Base-by-base conservation (phyloP, 331 rosid species). In the Arachis monticola region DNA sequence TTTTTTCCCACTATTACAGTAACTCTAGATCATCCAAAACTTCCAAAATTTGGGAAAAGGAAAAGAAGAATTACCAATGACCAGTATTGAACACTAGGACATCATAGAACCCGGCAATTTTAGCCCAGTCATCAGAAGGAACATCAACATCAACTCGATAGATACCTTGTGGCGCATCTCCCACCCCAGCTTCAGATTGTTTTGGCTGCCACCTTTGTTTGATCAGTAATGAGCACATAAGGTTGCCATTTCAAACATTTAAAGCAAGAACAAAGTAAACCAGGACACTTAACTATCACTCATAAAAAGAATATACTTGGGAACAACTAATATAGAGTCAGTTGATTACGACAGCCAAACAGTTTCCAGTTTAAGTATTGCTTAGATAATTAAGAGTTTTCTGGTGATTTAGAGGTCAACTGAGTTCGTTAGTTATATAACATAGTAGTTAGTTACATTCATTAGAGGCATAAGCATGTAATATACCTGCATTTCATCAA, bases 81-180 rank as follows among this genome's bases (percentile, higher is more conserved):
- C 99, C 97, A 12, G 97, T 88, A 71, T 88, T 94, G 80, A 92
- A 94, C 80, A 94, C 84, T 64, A 94, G 89, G 67, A 92, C 93
- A 80, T 94, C 93, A 72, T 92, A 94, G 85, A 90, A 94, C 72
- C 85, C 85, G 72, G 83, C 55, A 62, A 94, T 90, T 73, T 64
- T 77, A 64, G 80, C 87, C 99, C 99, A 94, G 60, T 90, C 97
- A 74, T 87, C 92, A 12, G 97, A 93, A 55, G 99, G 97, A 80
- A 82, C 81, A 86, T 94, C 99, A 60, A 88, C 96, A 71, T 94
- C 99, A 13, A 92, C 96, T 60, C 92, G 87, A 79, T 86, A 69
- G 45, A 78, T 64, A 75, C 97, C 97, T 80, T 90, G 84, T 8
- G 80, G 59, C 80, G 84, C 90, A 66, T 80, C 86, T 78, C 82